A percentile compares a stretch with the other conserved stretches of the same genome.
Conservation (phyloP, 1,284 basidiomycete species). For the Cystobasidiaceae sp. region DNA sequence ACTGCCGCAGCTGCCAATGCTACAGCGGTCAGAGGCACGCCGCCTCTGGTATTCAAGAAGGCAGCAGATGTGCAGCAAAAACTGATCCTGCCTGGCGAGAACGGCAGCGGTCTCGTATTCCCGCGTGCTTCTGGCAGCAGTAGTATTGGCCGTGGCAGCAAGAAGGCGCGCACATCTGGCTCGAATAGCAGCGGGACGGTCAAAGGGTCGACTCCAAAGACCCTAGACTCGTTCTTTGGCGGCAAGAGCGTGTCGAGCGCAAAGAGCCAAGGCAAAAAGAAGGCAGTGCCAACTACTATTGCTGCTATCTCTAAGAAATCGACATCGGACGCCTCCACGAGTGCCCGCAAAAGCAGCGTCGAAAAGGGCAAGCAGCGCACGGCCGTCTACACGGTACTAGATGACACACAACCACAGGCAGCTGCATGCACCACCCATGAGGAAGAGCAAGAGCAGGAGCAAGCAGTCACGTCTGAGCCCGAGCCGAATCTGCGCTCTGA, state of each 20-base stretch:
- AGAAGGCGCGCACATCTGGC: not conserved
- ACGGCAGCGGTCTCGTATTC: conserved; percentile 7
- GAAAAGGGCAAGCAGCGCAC: not conserved
- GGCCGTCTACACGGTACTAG: too few species aligned
- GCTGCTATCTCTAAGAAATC: too few species aligned
- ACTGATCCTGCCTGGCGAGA: conserved; percentile 18
- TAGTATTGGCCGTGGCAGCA: not conserved
- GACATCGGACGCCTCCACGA: too few species aligned
- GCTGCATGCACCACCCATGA: too few species aligned
- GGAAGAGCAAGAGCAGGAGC: too few species aligned
- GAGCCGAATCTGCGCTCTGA: conserved; percentile 6
- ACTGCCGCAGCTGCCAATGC: not conserved
- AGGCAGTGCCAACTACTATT: not conserved
- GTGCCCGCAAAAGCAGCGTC: not conserved
- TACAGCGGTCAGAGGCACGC: too few species aligned
- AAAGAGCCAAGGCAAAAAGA: not conserved
- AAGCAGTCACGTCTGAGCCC: conserved; percentile 1
- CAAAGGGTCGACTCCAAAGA: not conserved
- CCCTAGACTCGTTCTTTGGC: not conserved
- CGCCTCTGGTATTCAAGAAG: not conserved
- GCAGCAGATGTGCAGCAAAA: not conserved
- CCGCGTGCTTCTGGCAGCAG: not conserved
- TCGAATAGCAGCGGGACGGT: not conserved
- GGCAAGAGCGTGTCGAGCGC: not conserved
- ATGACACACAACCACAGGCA: too few species aligned